Evolutionary conservation across 306 rosid genomes (phyloP), one percentile per base, ranked within the genome.

Genomic region (Glycine soja): DNA sequence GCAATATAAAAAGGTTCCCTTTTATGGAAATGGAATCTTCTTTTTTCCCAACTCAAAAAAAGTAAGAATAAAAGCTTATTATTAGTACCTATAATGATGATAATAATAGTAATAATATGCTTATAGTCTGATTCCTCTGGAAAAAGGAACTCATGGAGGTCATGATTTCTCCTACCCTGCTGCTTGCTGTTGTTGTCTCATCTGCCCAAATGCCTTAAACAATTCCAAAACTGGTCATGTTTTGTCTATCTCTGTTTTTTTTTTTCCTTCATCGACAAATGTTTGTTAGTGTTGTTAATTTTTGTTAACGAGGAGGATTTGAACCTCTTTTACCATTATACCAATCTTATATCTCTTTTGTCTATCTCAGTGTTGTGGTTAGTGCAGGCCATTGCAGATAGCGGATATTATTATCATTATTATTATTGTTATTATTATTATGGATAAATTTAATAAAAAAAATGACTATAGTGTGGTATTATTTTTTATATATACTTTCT

Each of bases 1-100:
- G 86, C 95, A 91, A 72, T 86, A 81, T 76, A 89, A 89, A 92
- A 92, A 89, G 83, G 89, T 82, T 57, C 94, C 92, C 48, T 84
- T 91, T 93, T 90, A 86, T 85, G 92, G 94, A 91, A 95, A 89
- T 85, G 93, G 89, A 95, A 86, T 88, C 92, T 87, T 89, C 98
- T 87, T 93, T 89, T 0, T 87, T 76, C 81, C 79, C 83, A 86
- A 88, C 89, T 90, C 88, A 87, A 64, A 11, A 62, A 36, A 66
- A 48, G 84, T 13, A 64, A 64, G 70, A 64, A 64, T 64, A 64
- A 13, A 64, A 64, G 3, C 47, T 64, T 40, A 64, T 64, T 14
- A 64, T 64, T 64, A 7, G 47, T 30, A 16, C 18, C 34, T n/a
- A 53, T 34, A 48, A 36, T 14, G 80, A 30, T 54, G 74, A 71